Conservation (phyloP, 2,329 filamentous ascomycete species). For the Trichoderma simmonsii region DNA sequence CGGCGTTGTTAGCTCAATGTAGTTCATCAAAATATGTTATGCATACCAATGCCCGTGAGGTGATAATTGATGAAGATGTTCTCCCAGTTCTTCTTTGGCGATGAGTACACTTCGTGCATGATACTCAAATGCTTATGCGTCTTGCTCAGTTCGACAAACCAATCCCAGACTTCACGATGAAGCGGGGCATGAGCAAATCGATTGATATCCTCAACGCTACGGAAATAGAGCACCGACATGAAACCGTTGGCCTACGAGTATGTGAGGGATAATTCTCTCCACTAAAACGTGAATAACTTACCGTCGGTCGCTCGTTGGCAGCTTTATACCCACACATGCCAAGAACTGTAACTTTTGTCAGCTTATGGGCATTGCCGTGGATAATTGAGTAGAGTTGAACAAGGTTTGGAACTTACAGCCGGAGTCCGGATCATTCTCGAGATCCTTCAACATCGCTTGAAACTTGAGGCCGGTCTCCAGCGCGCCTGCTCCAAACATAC, state of each 20-base stretch:
- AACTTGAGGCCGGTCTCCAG: background rate
- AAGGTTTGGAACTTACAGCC: background rate
- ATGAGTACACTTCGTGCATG: conserved; percentile 48
- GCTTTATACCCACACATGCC: background rate
- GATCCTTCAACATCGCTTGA: background rate
- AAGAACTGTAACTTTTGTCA: background rate
- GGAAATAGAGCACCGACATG: conserved; percentile 46
- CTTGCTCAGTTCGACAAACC: conserved; percentile 38
- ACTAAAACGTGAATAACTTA: background rate
- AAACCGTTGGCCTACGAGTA: conserved; percentile 31
- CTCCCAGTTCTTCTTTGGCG: conserved; percentile 42
- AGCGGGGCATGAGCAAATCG: conserved; percentile 42
- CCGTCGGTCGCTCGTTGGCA: conserved; percentile 4
- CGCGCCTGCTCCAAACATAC: conserved; percentile 4
- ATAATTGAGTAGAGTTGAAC: too few relatives aligned
- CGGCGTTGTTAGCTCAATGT: background rate
- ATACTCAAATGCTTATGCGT: conserved; percentile 40
- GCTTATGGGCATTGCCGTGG: background rate
- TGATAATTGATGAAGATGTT: conserved; percentile 40
- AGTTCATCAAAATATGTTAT: background rate
- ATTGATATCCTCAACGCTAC: conserved; percentile 41
- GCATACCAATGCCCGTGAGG: conserved; percentile 16
- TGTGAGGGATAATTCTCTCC: background rate
- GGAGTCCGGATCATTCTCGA: background rate
- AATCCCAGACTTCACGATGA: conserved; percentile 46